Evolutionary conservation across 495 filamentous ascomycete genomes (phyloP).

Genomic region (Penicillium canariense): DNA sequence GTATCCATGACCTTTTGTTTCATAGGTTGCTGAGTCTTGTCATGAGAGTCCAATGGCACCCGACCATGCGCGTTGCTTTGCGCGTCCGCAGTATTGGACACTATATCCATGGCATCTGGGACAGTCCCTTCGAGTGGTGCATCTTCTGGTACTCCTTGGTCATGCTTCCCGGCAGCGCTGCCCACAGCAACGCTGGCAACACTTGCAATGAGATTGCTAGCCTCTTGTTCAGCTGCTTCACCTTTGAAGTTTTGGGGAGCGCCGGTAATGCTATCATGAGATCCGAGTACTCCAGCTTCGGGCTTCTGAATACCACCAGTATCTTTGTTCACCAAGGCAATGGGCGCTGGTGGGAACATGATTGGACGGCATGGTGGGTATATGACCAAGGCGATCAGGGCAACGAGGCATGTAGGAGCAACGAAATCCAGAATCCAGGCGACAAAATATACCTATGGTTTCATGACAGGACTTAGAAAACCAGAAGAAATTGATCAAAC

Average conservation of each 20-base stretch:
- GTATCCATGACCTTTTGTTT: conserved; percentile 73
- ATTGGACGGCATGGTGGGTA: conserved; percentile 59
- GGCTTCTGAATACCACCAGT: conserved; percentile 73
- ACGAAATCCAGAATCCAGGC: conserved; percentile 75
- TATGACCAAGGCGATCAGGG: conserved; percentile 63
- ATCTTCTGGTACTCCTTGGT: conserved; percentile 47
- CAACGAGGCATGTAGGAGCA: conserved; percentile 53
- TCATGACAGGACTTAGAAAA: not conserved
- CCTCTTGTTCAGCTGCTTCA: conserved; percentile 82
- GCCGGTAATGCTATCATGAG: conserved; percentile 73
- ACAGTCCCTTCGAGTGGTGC: conserved; percentile 46
- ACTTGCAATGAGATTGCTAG: conserved; percentile 72
- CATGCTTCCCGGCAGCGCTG: conserved; percentile 71
- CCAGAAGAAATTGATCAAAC: not conserved
- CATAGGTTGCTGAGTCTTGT: conserved; percentile 81
- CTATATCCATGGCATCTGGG: conserved; percentile 63
- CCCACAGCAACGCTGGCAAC: conserved; percentile 72
- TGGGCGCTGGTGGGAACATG: conserved; percentile 75
- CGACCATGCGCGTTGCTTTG: conserved; percentile 52
- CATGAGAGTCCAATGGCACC: conserved; percentile 49
- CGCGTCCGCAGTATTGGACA: conserved; percentile 51
- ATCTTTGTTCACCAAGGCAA: conserved; percentile 65
- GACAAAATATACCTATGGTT: conserved; percentile 58
- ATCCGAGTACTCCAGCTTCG: conserved; percentile 69
- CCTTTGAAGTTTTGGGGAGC: conserved; percentile 81